Evolutionary conservation across 2,329 filamentous ascomycete genomes (phyloP), one percentile per base, ranked within the genome.

Genomic region (Westerdykella sp.): DNA sequence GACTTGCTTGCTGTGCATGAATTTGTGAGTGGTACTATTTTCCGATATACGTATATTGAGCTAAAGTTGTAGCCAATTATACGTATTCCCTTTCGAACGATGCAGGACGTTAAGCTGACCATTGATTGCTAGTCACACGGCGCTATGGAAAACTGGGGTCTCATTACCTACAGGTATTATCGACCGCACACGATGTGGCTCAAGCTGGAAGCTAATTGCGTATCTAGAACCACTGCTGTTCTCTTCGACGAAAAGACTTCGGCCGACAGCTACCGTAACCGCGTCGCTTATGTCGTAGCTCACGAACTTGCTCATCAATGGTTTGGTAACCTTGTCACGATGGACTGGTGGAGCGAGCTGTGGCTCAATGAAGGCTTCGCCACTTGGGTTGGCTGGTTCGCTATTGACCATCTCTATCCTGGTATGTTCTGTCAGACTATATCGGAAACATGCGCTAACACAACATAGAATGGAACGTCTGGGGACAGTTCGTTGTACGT

Each of bases 111-210:
- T 30, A 46, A 34, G 54, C 73, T 77, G 59, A 77, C 65, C 59
- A 40, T 48, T 56, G 57, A 41, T 52, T 63, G 55, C 51, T 70
- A 78, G 76, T 77, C 75, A 59, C 75, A 78, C 46, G 91, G 91
- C 53, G 91, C 90, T 50, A 96, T 97, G 90, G 90, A 97, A 76
- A 97, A 97, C 69, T 97, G 91, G 91, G 91, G 91, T 65, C 76
- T 98, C 42, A 88, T 98, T 45, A 97, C 93, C 25, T 98, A 97
- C 72, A 80, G 89, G 66, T 67, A 15, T 47, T 51, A 49, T 46
- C 9, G 6, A 12, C 12, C 23, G 18, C n/a, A n/a, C 4, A 2
- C 12, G 9, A 38, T 41, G 22, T 35, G 11, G 3, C 4, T 34
- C n/a, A 11, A 15, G 30, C 13, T 5, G 35, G 25, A 34, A 34